Percentiles rank a stretch among this genome's conserved stretches.
Conservation (phyloP, 495 filamentous ascomycete genomes). For the Astrocystis sublimbata region DNA sequence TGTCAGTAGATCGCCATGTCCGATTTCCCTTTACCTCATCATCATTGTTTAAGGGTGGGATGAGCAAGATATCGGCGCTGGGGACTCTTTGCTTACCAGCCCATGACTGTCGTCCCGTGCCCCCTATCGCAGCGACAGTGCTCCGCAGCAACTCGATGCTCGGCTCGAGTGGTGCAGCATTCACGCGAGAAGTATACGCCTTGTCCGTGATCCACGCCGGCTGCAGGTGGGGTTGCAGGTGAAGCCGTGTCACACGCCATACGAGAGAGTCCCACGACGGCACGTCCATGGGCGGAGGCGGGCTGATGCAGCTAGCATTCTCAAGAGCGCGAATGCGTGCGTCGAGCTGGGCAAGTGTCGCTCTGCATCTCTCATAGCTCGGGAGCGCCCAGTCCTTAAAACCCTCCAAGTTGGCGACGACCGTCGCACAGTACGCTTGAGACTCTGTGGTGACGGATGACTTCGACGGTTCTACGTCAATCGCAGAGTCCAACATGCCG, state of each 20-base stretch:
- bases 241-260: slow-evolving; percentile 28
- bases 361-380: background rate
- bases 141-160: slow-evolving; percentile 16
- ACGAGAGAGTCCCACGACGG: slow-evolving; percentile 28
- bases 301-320: slow-evolving; percentile 5
- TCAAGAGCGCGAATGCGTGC: slow-evolving; percentile 25
- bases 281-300: slow-evolving; percentile 26
- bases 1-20: too few relatives aligned
- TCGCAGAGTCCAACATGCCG: background rate
- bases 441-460: background rate
- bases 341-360: slow-evolving; percentile 20
- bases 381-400: background rate
- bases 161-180: background rate
- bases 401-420: slow-evolving; percentile 28
- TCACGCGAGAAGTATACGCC: background rate
- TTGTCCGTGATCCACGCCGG: background rate
- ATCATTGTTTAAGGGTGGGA: too few relatives aligned
- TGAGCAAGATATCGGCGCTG: too few relatives aligned
- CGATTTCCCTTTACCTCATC: too few relatives aligned
- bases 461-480: slow-evolving; percentile 5
- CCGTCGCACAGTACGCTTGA: slow-evolving; percentile 13
- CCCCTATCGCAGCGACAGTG: slow-evolving; percentile 16
- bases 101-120: slow-evolving; percentile 5
- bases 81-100: too few relatives aligned
- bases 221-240: background rate